Base-by-base conservation (phyloP, 2,329 filamentous ascomycete genomes). In the Sphaerostilbella broomeana region DNA sequence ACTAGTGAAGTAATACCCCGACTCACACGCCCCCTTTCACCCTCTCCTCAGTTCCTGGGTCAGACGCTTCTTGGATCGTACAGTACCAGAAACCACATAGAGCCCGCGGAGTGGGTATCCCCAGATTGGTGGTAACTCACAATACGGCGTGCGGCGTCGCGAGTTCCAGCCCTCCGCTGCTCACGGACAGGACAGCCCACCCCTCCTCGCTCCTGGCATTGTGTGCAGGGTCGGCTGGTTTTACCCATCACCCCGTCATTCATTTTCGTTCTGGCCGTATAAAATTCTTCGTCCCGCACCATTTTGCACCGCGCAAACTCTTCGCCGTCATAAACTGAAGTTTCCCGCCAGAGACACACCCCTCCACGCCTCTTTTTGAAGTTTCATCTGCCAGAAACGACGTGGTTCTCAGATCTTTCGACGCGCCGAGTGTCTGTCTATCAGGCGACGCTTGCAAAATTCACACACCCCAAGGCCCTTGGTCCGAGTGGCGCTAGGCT, bases 1-100 rank as follows among this genome's bases (percentile, higher is more conserved):
- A 24, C 41, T 43, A 54, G 50, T 38, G 54, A 52, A 52, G 54
- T 59, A 59, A 60, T 53, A 57, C 50, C 49, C 57, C 55, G 54
- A 59, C 53, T 57, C 33, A 44, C 45, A 47, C 46, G 46, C 46
- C 16, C 50, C 50, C 42, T 51, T 44, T 46, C 20, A 34, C 40
- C 48, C 41, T 44, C 48, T 51, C 47, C 34, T 47, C 46, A 38
- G 25, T 13, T 25, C 32, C 33, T 34, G 49, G 38, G 38, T 44
- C 48, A 47, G 47, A 46, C 51, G 49, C 48, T 45, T 47, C 47
- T 49, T 56, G 50, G 53, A 55, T 60, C 35, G 26, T 27, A 35
- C 27, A 12, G 25, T 6, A 27, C 19, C 17, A 34, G 54, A 22
- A 30, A 37, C 18, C 13, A 52, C 46, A 50, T 40, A 50, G n/a